Percentiles rank a stretch among this genome's conserved stretches.
phyloP scores from a whole-genome alignment of 257 asterid genomes.

The Rauvolfia tetraphylla region DNA sequence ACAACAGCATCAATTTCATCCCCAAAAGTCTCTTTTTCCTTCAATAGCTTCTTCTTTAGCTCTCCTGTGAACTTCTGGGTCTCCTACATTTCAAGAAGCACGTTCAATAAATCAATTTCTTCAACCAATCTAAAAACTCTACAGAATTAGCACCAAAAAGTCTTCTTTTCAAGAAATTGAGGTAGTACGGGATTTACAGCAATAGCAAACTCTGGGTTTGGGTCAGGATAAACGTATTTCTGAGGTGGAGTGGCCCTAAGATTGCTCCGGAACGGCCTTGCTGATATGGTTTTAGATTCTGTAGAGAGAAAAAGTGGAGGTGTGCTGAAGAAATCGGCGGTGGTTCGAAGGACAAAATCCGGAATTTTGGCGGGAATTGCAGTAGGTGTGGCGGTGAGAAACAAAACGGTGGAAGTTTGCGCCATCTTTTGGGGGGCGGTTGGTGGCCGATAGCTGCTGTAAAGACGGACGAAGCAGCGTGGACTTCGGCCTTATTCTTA shows the following conservation, averaged over 20 bases:
- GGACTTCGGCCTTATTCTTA: not conserved
- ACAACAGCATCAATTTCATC: constrained; percentile 50
- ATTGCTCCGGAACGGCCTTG: constrained; percentile 8
- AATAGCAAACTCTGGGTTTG: constrained; percentile 55
- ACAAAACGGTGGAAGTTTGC: constrained; percentile 6
- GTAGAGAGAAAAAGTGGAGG: not conserved
- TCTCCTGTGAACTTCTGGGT: constrained; percentile 54
- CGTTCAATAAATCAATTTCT: not conserved
- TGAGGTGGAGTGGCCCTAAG: constrained; percentile 35
- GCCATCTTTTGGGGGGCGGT: constrained; percentile 18
- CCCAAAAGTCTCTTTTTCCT: constrained; percentile 48
- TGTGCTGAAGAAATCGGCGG: constrained; percentile 23
- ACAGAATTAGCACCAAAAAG: not conserved
- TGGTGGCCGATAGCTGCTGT: not conserved
- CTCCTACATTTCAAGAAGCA: constrained; percentile 32
- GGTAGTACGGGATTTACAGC: constrained; percentile 32
- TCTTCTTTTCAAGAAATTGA: not conserved
- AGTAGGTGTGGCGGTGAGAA: constrained; percentile 22
- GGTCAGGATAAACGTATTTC: constrained; percentile 53
- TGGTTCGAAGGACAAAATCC: constrained; percentile 17
- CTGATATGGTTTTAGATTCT: constrained; percentile 16
- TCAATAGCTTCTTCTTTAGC: constrained; percentile 42
- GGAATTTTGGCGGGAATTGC: constrained; percentile 43
- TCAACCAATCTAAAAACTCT: too few species aligned
- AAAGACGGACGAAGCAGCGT: not conserved